Evolutionary conservation across 345 rosid species (phyloP).

Genomic region (Toxicodendron radicans): DNA sequence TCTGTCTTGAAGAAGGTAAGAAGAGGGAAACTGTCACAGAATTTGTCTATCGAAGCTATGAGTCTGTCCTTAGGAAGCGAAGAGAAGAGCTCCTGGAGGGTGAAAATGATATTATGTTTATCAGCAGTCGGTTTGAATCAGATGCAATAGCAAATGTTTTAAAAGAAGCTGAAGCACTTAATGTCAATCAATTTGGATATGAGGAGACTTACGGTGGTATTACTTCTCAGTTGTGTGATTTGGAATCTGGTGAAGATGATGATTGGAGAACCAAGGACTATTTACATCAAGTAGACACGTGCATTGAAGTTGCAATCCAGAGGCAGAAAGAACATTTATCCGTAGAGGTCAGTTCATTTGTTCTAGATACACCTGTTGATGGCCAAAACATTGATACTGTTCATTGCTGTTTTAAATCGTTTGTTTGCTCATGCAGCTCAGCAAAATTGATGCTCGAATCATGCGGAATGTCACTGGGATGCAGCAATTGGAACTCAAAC

Average conservation of each 20-base stretch:
- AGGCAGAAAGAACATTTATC: slow-evolving; percentile 79
- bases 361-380: slow-evolving; percentile 17
- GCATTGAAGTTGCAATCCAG: slow-evolving; percentile 76
- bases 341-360: slow-evolving; percentile 57
- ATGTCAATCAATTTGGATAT: slow-evolving; percentile 69
- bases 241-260: slow-evolving; percentile 81
- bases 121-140: slow-evolving; percentile 59
- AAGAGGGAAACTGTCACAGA: slow-evolving; percentile 63
- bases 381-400: not conserved
- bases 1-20: slow-evolving; percentile 81
- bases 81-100: slow-evolving; percentile 59
- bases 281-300: slow-evolving; percentile 67
- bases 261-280: slow-evolving; percentile 76
- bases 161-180: slow-evolving; percentile 74
- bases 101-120: slow-evolving; percentile 47
- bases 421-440: slow-evolving; percentile 55
- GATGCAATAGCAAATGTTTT: slow-evolving; percentile 71
- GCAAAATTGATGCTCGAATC: slow-evolving; percentile 77
- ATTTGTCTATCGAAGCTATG: slow-evolving; percentile 56
- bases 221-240: slow-evolving; percentile 72
- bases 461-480: slow-evolving; percentile 68
- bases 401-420: slow-evolving; percentile 11
- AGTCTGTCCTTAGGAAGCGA: slow-evolving; percentile 64
- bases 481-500: slow-evolving; percentile 86
- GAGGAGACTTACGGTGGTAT: slow-evolving; percentile 57